Base-by-base conservation (phyloP, 805 yeast genomes). In the Yarrowia divulgata region DNA sequence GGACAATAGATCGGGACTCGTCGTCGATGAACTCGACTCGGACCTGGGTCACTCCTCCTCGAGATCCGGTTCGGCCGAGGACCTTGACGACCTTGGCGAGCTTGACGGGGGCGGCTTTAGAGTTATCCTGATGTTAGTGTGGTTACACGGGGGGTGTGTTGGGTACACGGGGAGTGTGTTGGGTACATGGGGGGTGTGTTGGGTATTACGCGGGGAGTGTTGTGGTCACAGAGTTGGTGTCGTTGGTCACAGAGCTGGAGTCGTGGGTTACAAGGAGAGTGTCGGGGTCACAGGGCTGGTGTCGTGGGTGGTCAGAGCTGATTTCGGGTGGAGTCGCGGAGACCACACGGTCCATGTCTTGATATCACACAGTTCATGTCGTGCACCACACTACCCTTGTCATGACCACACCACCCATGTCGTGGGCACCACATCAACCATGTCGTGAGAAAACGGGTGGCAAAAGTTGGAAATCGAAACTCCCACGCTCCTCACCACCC, bases 1-100 rank as follows among this genome's bases (percentile, higher is more conserved):
- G 91, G 87, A 91, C 96, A 80, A 91, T 91, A 81, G 95, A 90
- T 88, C 97, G 90, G 84, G 95, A 86, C 81, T 93, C 86, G 83
- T 92, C 97, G 81, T 92, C 97, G 82, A 91, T 86, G 89, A 91
- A 92, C 85, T 91, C 97, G 81, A 91, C 97, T 85, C 97, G 91
- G 85, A 92, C 97, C 85, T 91, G 97, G 85, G 97, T 91, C 85
- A 91, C 97, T 88, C 97, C 97, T 90, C 98, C 98, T 87, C 98
- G 94, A 84, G 99, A 94, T 84, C 99, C 99, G 90, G 99, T 94
- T 87, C 99, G 94, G 84, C 98, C 98, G 85, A 94, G 89, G 84
- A 94, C 98, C 88, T 94, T 95, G 86, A 92, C 92, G 82, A 94
- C 99, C 89, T 94, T 94, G 83, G 98, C 99, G 85, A 94, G 91